Evolutionary conservation across 2,329 filamentous ascomycete genomes (phyloP).

Genomic region (Aspergillus novoparasiticus): DNA sequence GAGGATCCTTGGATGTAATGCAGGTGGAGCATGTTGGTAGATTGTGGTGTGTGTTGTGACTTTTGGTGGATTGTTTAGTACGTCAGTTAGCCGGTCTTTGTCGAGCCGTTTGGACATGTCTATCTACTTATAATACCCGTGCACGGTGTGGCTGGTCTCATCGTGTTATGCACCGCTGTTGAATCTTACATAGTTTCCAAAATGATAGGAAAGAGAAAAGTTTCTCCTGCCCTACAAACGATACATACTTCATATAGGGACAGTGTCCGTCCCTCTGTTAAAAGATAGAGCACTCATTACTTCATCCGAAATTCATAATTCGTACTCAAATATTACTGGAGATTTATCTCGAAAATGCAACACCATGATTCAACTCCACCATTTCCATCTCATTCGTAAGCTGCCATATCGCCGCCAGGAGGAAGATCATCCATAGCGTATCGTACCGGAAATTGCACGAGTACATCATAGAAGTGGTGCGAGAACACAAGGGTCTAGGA

Average conservation of each 20-base stretch:
- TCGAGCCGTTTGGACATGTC: neutral
- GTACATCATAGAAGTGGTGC: neutral
- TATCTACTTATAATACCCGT: slow-evolving; percentile 15
- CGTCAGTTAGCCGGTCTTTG: neutral
- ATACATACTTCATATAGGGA: neutral
- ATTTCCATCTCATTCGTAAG: neutral
- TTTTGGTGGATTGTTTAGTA: neutral
- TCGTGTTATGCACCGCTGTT: slow-evolving; percentile 11
- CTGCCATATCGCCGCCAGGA: neutral
- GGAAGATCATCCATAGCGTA: neutral
- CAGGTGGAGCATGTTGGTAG: neutral
- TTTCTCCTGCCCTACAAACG: neutral
- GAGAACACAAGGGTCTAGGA: slow-evolving; percentile 2
- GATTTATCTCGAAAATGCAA: neutral
- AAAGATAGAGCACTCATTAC: neutral
- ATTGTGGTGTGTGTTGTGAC: neutral
- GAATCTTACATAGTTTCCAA: neutral
- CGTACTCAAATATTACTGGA: slow-evolving; percentile 3
- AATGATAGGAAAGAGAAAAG: neutral
- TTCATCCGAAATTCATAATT: slow-evolving; percentile 5
- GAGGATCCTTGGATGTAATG: neutral
- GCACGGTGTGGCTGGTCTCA: slow-evolving; percentile 17
- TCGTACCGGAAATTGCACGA: neutral
- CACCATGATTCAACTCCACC: neutral
- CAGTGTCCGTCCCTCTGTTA: neutral